phyloP scores from a whole-genome alignment of 2,329 filamentous ascomycete genomes.

The Fusarium sp. region DNA sequence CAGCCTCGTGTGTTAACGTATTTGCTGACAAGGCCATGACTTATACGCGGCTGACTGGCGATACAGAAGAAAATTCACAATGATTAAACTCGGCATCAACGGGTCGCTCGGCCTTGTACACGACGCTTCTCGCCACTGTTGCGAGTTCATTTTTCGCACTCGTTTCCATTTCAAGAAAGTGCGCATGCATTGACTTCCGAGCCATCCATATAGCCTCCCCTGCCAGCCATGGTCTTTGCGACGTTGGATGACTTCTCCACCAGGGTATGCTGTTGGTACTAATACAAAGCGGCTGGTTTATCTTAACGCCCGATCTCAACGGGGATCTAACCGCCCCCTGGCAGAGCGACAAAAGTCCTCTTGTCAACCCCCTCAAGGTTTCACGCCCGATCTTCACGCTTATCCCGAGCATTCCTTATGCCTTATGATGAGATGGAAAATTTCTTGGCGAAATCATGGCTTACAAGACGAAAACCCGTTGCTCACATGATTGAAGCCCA shows the following conservation, averaged over 20 bases:
- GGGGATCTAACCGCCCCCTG: conserved; percentile 19
- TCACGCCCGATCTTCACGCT: conserved; percentile 14
- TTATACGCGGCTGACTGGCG: conserved; percentile 24
- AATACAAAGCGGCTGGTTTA: conserved; percentile 1
- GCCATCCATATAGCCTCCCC: neutral
- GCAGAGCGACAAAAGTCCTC: conserved; percentile 3
- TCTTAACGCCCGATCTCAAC: conserved; percentile 26
- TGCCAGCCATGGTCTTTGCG: neutral
- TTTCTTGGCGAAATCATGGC: neutral
- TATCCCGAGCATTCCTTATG: neutral
- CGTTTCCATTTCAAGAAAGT: conserved; percentile 8
- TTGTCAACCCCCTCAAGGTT: neutral
- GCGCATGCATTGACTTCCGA: neutral
- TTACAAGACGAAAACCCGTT: neutral
- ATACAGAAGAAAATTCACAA: neutral
- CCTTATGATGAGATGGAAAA: neutral
- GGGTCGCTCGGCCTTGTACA: conserved; percentile 27
- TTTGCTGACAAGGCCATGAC: conserved; percentile 35
- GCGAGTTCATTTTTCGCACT: conserved; percentile 13
- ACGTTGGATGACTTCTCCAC: conserved; percentile 27
- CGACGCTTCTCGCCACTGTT: conserved; percentile 34
- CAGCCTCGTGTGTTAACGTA: conserved; percentile 23
- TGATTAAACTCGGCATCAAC: conserved; percentile 10
- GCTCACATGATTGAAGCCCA: conserved; percentile 30
- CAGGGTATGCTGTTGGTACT: no score